A percentile compares a stretch with the other conserved stretches of the same genome.
Evolutionary conservation across 345 rosid species (phyloP).

Genomic region (Camelina hispida): DNA sequence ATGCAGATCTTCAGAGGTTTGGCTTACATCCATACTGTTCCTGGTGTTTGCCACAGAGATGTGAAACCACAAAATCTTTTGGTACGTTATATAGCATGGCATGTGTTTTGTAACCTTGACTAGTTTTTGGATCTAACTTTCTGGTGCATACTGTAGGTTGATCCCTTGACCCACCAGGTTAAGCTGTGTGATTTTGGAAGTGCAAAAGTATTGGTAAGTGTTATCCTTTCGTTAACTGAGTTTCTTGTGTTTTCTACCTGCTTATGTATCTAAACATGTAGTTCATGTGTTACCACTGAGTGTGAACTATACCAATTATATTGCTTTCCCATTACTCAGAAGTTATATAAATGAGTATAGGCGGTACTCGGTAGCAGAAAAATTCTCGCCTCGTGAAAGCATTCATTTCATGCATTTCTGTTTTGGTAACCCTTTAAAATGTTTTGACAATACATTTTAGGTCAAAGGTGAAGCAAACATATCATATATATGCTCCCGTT

Average conservation of each 20-base stretch:
- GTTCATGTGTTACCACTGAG: neutral
- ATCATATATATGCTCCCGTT: slow-evolving; percentile 84
- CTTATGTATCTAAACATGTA: slow-evolving; percentile 7
- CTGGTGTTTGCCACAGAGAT: slow-evolving; percentile 92
- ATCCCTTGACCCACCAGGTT: slow-evolving; percentile 79
- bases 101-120: slow-evolving; percentile 7
- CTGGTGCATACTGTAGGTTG: slow-evolving; percentile 56
- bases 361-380: neutral
- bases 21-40: slow-evolving; percentile 72
- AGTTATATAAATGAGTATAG: too few species aligned
- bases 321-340: too few species aligned
- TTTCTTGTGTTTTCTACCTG: slow-evolving; percentile 4
- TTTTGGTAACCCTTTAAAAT: neutral
- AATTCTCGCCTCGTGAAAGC: neutral
- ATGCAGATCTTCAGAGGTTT: slow-evolving; percentile 69
- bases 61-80: slow-evolving; percentile 91
- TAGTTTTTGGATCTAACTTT: slow-evolving; percentile 25
- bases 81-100: slow-evolving; percentile 50
- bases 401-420: slow-evolving; percentile 2
- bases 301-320: neutral
- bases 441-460: slow-evolving; percentile 44
- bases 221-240: neutral
- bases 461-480: slow-evolving; percentile 80
- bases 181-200: slow-evolving; percentile 86
- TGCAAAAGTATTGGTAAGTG: slow-evolving; percentile 73